Evolutionary conservation across 495 filamentous ascomycete species (phyloP), one percentile per base, ranked within the genome.

Genomic region (Tricharina praecox): DNA sequence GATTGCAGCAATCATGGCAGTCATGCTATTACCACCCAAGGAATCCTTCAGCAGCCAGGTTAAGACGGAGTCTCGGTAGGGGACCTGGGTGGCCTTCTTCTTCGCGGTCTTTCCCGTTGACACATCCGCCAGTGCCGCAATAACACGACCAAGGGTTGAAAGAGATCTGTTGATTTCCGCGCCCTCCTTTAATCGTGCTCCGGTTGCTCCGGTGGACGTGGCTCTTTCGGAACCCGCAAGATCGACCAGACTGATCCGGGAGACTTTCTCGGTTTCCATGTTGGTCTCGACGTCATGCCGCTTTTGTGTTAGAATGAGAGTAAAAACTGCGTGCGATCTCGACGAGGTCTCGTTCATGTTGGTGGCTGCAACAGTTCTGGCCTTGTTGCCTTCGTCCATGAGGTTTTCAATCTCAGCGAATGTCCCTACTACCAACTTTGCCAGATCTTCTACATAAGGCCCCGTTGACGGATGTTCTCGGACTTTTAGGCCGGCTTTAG

Each of bases 281-380:
- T 81, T 83, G 0, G 88, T 95, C 62, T 96, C 92, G 0, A 77
- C 68, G 60, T 99, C 92, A 55, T 85, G 85, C 49, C 84, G 72
- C 63, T 94, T 94, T 59, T 96, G 92, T 3, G 86, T 93, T 18
- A 99, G 70, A 47, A 86, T 96, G 33, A 99, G 68, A 4, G 92
- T 99, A 63, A 99, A 99, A 11, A 99, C 92, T 28, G 92, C 92
- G 61, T 99, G 92, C 56, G 85, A 93, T 66, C 92, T 76, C 75
- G 85, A 93, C 43, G 87, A 95, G 2, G 92, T 96, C 67, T 96
- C 90, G 69, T 99, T 99, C 90, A 96, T 96, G 70, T 95, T 99
- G 30, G 92, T 99, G 3, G 92, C 92, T 3, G 92, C 92, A 30
- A 99, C 92, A 16, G 92, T 99, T 68, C 92, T 71, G 4, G 92